Conservation (phyloP, 768 basidiomycete species). For the Albatrellus ellisii region DNA sequence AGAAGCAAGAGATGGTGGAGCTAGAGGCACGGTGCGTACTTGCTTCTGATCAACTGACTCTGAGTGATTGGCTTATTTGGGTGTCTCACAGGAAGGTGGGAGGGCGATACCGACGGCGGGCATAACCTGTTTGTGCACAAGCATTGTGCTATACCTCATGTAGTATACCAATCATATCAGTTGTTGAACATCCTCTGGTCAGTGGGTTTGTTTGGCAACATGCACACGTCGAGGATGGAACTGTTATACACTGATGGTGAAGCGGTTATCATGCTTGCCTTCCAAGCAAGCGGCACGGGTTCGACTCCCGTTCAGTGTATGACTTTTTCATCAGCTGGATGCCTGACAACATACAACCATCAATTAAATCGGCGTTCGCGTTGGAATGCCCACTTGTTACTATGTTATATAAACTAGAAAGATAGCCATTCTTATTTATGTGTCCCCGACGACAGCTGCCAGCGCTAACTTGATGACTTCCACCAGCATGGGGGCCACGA, state of each 20-base stretch:
- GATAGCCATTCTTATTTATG: no score
- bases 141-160: not conserved
- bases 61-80: not conserved
- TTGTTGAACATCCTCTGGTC: not conserved
- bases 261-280: constrained; percentile 25
- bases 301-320: constrained; percentile 19
- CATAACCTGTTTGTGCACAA: not conserved
- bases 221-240: not conserved
- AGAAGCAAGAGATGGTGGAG: constrained; percentile 47
- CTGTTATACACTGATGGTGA: constrained; percentile 15
- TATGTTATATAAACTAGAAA: no score
- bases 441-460: no score
- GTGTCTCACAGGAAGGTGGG: constrained; percentile 2
- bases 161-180: not conserved
- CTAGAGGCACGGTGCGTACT: constrained; percentile 39
- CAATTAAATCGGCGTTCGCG: no score
- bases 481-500: no score
- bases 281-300: constrained; percentile 23
- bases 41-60: not conserved
- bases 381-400: no score
- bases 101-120: not conserved
- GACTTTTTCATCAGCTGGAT: no score
- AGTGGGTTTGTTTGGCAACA: not conserved
- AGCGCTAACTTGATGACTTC: no score
- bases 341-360: no score